Conservation (phyloP, 768 basidiomycete species). For the Vararia minispora region DNA sequence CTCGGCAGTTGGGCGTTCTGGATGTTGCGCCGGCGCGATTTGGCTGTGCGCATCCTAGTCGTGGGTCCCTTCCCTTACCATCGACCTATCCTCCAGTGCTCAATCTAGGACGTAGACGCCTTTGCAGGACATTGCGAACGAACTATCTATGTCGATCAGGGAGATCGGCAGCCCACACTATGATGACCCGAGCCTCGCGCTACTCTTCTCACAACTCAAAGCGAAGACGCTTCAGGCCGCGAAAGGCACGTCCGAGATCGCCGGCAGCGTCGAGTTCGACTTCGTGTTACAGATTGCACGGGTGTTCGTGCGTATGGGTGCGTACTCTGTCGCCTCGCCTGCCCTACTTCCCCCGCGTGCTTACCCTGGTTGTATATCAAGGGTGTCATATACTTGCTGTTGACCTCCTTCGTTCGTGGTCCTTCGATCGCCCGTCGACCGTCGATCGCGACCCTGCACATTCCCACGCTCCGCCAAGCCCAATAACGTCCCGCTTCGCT, state of each 20-base stretch:
- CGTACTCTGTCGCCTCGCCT: conserved; percentile 19
- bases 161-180: conserved; percentile 81
- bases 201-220: conserved; percentile 83
- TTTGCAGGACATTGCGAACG: conserved; percentile 56
- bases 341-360: too few species aligned
- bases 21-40: conserved; percentile 77
- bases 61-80: conserved; percentile 33
- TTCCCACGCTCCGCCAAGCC: conserved; percentile 28
- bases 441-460: conserved; percentile 16
- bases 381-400: conserved; percentile 91
- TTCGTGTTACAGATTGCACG: conserved; percentile 93
- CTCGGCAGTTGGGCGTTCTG: conserved; percentile 95
- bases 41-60: conserved; percentile 82
- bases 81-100: neutral
- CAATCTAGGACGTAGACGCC: too few species aligned
- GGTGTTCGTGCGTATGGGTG: conserved; percentile 92
- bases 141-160: conserved; percentile 38
- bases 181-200: conserved; percentile 87
- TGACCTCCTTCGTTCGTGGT: conserved; percentile 84
- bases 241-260: conserved; percentile 86
- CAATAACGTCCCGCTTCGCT: conserved; percentile 34
- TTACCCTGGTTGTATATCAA: too few species aligned
- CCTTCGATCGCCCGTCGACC: conserved; percentile 71
- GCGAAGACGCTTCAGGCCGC: conserved; percentile 88
- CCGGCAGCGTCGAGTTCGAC: conserved; percentile 81